Evolutionary conservation across 176 grass and related monocot species (phyloP), one percentile per base, ranked within the genome.

Genomic region (Zea luxurians): DNA sequence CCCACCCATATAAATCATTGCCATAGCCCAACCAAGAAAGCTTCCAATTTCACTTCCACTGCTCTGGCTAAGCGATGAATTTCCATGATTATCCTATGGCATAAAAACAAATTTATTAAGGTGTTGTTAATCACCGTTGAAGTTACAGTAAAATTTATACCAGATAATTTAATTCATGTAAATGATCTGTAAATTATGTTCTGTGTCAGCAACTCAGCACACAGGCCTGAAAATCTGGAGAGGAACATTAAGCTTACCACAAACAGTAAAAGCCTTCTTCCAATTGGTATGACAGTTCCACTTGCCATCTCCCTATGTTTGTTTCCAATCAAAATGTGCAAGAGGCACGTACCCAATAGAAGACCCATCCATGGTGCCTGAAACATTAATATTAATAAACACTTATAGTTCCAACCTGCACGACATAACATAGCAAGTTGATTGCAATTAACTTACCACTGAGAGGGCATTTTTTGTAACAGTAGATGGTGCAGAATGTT

Each of bases 11-110:
- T 95, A 99, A 68, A 99, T 93, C 61, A 83, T 74, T 62, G 96
- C 86, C 96, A 99, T 99, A 48, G 71, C 90, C 92, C 96, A 99
- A 49, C 96, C 96, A 89, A 95, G 83, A 53, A 95, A 85, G n/a
- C 55, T 95, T 83, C 90, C 96, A 68, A 92, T 88, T 92, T 60
- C 83, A 79, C 88, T 87, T 87, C 46, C 86, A 64, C 52, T 70
- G 58, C 40, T 79, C 78, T 84, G 78, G n/a, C 44, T 80, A 36
- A 82, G 47, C 66, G 60, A 81, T 38, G 82, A 78, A 63, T 52
- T 40, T 53, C 20, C 58, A 52, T 69, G 48, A 17, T 73, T 66
- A 80, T 77, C 84, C 88, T 87, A n/a, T 18, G 12, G 68, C 10
- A 27, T 13, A 83, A 61, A 8, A 80, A 75, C 8, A 83, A 66